Conservation (phyloP, 2,329 filamentous ascomycete genomes). For the Aspergillus sp. region DNA sequence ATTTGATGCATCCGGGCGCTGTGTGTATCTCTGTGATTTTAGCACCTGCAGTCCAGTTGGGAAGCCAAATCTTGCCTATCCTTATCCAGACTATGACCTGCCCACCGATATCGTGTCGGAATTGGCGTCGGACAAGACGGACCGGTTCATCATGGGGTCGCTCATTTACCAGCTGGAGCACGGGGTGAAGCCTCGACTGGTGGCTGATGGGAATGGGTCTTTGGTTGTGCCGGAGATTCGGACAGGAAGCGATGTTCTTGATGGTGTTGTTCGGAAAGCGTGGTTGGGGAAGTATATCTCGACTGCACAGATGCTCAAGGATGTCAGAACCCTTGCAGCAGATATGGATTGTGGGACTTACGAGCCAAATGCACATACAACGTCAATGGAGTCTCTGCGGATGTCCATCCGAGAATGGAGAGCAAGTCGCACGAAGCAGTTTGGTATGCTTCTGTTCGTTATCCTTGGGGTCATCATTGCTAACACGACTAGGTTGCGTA, state of each 20-base stretch:
- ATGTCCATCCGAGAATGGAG: neutral
- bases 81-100: neutral
- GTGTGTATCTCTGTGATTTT: neutral
- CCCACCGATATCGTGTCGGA: neutral
- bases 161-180: neutral
- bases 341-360: neutral
- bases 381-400: neutral
- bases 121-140: neutral
- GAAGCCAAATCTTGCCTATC: neutral
- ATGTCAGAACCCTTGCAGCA: neutral
- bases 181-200: neutral
- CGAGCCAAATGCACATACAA: neutral
- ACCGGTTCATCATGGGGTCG: neutral
- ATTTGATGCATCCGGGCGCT: neutral
- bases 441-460: neutral
- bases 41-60: neutral
- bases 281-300: neutral
- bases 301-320: neutral
- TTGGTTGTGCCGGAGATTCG: neutral
- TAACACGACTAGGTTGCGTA: neutral
- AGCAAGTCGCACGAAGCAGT: neutral
- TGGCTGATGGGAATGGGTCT: neutral
- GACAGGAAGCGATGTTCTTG: neutral
- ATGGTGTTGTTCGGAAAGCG: neutral
- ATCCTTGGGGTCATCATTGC: too few species aligned